A percentile compares a stretch with the other conserved stretches of the same genome.
Conservation (phyloP, 768 basidiomycete genomes). For the Phaffia tasmanica region DNA sequence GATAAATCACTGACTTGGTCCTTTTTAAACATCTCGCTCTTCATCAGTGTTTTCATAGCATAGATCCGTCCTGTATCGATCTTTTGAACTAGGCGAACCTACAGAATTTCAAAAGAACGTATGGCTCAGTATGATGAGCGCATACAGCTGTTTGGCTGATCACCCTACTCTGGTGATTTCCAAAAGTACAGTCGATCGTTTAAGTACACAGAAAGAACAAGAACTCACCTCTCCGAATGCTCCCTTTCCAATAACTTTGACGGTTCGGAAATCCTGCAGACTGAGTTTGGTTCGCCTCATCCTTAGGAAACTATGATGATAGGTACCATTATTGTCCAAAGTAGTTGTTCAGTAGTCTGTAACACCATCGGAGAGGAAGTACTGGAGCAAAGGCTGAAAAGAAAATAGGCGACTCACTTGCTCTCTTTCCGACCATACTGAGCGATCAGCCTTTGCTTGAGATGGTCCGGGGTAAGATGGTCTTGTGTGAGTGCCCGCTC, state of each 20-base stretch:
- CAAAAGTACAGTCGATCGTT: not conserved
- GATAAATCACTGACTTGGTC: conserved; percentile 59
- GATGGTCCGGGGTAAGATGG: conserved; percentile 61
- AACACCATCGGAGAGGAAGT: not conserved
- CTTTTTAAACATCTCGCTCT: conserved; percentile 98
- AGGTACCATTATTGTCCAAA: not conserved
- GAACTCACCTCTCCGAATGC: conserved; percentile 84
- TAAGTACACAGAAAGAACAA: not conserved
- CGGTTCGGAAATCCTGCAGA: conserved; percentile 82
- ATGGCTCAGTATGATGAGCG: not conserved
- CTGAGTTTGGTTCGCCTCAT: conserved; percentile 80
- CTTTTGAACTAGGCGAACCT: conserved; percentile 93
- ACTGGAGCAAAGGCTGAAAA: not conserved
- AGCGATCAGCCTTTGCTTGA: conserved; percentile 70
- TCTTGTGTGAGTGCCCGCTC: conserved; percentile 68
- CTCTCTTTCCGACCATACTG: conserved; percentile 73
- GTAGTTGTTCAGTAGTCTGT: not conserved
- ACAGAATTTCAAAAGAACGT: not conserved
- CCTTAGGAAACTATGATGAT: conserved; percentile 56
- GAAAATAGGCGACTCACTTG: conserved; percentile 2
- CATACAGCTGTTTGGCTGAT: not conserved
- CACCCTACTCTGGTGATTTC: not conserved
- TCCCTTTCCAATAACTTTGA: conserved; percentile 98
- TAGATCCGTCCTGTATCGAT: conserved; percentile 95
- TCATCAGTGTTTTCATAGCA: conserved; percentile 95